These are phyloP conservation scores for Blastobotrys parvus DNA, from an alignment of 805 yeast species.

Conservation along the genomic window DNA sequence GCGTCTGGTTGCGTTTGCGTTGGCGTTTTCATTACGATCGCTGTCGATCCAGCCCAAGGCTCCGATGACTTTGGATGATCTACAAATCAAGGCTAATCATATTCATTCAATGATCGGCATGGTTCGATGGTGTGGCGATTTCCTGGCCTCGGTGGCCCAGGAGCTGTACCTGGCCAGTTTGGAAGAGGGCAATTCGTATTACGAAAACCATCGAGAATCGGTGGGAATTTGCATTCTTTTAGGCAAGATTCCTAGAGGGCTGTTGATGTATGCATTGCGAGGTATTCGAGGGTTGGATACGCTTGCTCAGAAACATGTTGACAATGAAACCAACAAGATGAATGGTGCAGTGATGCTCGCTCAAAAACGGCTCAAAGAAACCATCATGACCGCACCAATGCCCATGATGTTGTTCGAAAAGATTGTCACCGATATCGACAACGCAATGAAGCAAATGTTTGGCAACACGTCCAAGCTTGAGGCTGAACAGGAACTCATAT, in stretches of 20 bases:
- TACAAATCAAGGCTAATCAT: slow-evolving; percentile 23
- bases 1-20: slow-evolving; percentile 63
- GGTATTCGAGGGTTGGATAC: slow-evolving; percentile 32
- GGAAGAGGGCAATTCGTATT: slow-evolving; percentile 6
- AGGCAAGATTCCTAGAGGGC: slow-evolving; percentile 29
- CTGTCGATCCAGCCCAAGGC: slow-evolving; percentile 38
- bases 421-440: slow-evolving; percentile 33
- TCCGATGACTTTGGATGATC: slow-evolving; percentile 27
- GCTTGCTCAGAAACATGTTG: slow-evolving; percentile 17
- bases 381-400: slow-evolving; percentile 22
- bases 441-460: slow-evolving; percentile 20
- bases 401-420: slow-evolving; percentile 28
- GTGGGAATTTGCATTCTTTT: slow-evolving; percentile 28
- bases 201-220: slow-evolving; percentile 9
- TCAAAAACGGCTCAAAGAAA: slow-evolving; percentile 21
- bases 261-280: slow-evolving; percentile 30
- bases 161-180: slow-evolving; percentile 37
- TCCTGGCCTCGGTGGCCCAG: slow-evolving; percentile 62
- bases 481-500: slow-evolving; percentile 53
- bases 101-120: slow-evolving; percentile 48
- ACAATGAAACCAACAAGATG: slow-evolving; percentile 19
- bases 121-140: slow-evolving; percentile 79
- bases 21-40: slow-evolving; percentile 54
- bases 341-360: slow-evolving; percentile 22
- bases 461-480: slow-evolving; percentile 29